Base-by-base conservation (phyloP, 371 early-diverging fungal genomes). In the Saksenaea oblongispora region DNA sequence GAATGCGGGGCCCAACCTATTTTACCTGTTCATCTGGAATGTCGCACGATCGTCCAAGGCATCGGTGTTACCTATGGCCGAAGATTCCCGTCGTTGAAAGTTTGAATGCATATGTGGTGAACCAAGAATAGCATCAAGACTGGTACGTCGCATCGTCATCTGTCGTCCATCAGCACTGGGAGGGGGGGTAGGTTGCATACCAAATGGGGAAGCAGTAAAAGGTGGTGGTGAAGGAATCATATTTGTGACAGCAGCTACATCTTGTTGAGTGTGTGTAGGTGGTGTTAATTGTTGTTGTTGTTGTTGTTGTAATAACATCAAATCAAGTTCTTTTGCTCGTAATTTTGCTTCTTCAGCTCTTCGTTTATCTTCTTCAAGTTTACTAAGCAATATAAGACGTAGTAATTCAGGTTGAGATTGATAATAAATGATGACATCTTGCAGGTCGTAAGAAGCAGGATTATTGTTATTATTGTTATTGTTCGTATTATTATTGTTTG, bases 321-420 rank as follows among this genome's bases (percentile, higher is more conserved):
- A 67, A 53, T 79, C 78, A 35, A 80, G 58, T 63, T 82, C 79
- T 67, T 70, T 72, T 28, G 75, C 73, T 53, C 73, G 61, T 57
- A 80, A 63, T 55, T 76, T 75, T 2, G 84, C 81, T 67, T 70
- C 70, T 63, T 70, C 70, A 11, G 70, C 63, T 11, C 75, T 72
- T 26, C 84, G 80, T 41, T 80, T 77, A 54, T 84, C 84, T 64
- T 84, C 84, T 60, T 84, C 82, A 5, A 80, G 71, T 65, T 82
- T 84, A 60, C 81, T 77, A 4, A 72, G 62, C 41, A 84, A 66
- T 34, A 84, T 84, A 54, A 84, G 36, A 26, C 79, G 77, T 2
- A 84, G 68, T 22, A 84, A 72, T 31, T 84, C 84, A 14, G 84
- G 84, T 63, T 84, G 81, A 3, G 71, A 66, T 24, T 72, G 65